Percentiles rank a stretch among this genome's conserved stretches.
Conservation (phyloP, 148 eudicot genomes). For the Fagopyrum homotropicum region DNA sequence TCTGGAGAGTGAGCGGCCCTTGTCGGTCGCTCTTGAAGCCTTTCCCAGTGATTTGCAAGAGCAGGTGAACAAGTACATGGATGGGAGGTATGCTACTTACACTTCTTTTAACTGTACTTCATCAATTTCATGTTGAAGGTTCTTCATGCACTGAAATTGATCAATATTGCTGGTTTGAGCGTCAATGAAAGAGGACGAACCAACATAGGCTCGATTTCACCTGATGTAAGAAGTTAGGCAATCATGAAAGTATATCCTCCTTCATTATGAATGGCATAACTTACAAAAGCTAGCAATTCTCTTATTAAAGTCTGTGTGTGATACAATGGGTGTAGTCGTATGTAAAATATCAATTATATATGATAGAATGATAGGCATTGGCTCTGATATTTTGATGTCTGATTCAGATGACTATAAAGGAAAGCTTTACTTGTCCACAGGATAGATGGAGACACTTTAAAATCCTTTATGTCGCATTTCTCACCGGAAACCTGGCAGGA, state of each 20-base stretch:
- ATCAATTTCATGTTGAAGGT: no score
- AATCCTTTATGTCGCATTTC: constrained; percentile 69
- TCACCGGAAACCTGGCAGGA: constrained; percentile 90
- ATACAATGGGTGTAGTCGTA: background rate
- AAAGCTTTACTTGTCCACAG: constrained; percentile 42
- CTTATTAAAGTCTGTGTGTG: background rate
- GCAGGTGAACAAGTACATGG: constrained; percentile 54
- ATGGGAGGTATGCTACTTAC: constrained; percentile 38
- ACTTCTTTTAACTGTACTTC: background rate
- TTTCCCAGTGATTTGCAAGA: constrained; percentile 76
- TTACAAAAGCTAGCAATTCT: background rate
- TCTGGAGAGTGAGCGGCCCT: constrained; percentile 38
- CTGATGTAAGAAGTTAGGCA: background rate
- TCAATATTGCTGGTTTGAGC: background rate
- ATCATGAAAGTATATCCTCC: background rate
- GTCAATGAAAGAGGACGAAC: background rate
- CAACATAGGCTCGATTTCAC: background rate
- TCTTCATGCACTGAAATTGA: background rate
- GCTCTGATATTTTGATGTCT: background rate
- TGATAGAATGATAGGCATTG: background rate
- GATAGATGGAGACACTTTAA: constrained; percentile 66
- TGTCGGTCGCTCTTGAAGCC: constrained; percentile 76
- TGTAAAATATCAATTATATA: background rate
- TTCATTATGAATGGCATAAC: background rate
- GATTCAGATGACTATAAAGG: constrained; percentile 13